Conservation (phyloP, 2,329 filamentous ascomycete species). For the Paraphaeosphaeria sporulosa region DNA sequence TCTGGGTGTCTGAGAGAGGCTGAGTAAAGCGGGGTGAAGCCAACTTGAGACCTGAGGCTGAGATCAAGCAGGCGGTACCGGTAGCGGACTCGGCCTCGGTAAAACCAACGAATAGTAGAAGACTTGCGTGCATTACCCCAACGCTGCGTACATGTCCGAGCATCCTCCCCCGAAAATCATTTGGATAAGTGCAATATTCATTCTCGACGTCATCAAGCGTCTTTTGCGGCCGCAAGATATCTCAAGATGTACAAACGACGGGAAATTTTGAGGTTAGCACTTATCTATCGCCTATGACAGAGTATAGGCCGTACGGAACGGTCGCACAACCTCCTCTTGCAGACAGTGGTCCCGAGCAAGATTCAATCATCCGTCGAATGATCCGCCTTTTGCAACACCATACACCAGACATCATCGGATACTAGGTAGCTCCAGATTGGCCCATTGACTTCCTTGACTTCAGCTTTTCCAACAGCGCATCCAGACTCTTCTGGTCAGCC, state of each 20-base stretch:
- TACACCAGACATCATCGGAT: not conserved
- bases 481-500: constrained; percentile 16
- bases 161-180: too few relatives aligned
- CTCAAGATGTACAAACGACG: too few relatives aligned
- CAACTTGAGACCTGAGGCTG: not conserved
- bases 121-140: too few relatives aligned
- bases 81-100: too few relatives aligned
- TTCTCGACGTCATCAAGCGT: too few relatives aligned
- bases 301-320: too few relatives aligned
- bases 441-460: not conserved
- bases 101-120: too few relatives aligned
- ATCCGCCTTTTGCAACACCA: not conserved
- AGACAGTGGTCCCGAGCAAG: not conserved
- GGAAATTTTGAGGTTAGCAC: too few relatives aligned
- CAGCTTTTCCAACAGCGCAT: constrained; percentile 9
- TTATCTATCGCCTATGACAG: too few relatives aligned
- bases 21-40: not conserved
- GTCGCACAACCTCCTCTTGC: not conserved
- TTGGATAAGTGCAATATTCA: too few relatives aligned
- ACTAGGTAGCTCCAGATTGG: not conserved
- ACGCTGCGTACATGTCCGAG: too few relatives aligned
- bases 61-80: not conserved
- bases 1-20: not conserved
- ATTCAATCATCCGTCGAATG: not conserved
- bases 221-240: too few relatives aligned